Evolutionary conservation across 768 basidiomycete genomes (phyloP).

Genomic region (Mycena latifolia): DNA sequence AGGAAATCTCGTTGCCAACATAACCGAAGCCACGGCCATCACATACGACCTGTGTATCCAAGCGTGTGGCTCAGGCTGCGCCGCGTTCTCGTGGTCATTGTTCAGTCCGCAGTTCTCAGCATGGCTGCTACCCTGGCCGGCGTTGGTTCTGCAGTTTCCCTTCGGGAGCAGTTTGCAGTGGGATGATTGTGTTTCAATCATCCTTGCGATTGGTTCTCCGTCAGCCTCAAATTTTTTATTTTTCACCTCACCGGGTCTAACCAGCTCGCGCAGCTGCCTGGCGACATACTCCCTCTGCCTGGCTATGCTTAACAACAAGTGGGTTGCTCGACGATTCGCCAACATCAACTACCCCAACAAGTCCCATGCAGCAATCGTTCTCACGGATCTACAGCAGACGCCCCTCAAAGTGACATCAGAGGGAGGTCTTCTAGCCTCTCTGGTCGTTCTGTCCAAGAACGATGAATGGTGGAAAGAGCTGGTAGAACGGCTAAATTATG

Average conservation of each 20-base stretch:
- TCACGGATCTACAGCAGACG: slow-evolving; percentile 57
- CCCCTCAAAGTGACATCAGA: slow-evolving; percentile 48
- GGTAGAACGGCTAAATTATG: slow-evolving; percentile 46
- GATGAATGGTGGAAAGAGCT: slow-evolving; percentile 56
- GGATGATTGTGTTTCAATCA: slow-evolving; percentile 55
- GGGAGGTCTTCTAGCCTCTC: slow-evolving; percentile 49
- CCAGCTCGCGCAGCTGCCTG: no score
- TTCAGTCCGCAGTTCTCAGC: slow-evolving; percentile 55
- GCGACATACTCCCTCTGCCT: slow-evolving; percentile 59
- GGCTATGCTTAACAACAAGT: slow-evolving; percentile 58
- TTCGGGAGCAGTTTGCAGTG: slow-evolving; percentile 54
- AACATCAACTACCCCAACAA: slow-evolving; percentile 46
- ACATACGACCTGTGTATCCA: slow-evolving; percentile 45
- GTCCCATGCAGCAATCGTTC: slow-evolving; percentile 44
- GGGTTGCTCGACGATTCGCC: slow-evolving; percentile 50
- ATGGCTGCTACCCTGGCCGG: slow-evolving; percentile 64
- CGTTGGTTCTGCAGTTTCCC: slow-evolving; percentile 61
- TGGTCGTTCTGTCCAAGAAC: slow-evolving; percentile 56
- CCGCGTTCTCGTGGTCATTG: slow-evolving; percentile 41
- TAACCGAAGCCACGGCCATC: slow-evolving; percentile 42
- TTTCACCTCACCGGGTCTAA: no score
- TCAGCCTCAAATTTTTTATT: no score
- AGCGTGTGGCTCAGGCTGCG: slow-evolving; percentile 38
- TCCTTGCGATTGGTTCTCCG: slow-evolving; percentile 60
- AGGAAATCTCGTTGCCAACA: slow-evolving; percentile 40